phyloP scores from a whole-genome alignment of 2,329 filamentous ascomycete species.

The Magnaporthiopsis rhizophila region DNA sequence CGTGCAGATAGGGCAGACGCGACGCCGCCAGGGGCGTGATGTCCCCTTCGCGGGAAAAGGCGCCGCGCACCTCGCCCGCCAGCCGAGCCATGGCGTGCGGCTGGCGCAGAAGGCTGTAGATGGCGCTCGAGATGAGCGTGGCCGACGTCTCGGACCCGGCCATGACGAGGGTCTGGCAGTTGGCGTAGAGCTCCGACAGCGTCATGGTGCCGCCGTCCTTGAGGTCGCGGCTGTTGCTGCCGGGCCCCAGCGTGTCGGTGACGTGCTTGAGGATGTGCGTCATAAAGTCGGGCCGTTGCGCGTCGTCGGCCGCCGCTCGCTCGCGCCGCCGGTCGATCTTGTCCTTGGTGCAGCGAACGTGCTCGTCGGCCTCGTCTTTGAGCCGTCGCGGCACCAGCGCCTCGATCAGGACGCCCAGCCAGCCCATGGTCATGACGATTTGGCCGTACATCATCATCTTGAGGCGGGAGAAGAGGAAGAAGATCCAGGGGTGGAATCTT shows the following conservation, averaged over 20 bases:
- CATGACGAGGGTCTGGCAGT: conserved; percentile 12
- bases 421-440: conserved; percentile 6
- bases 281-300: conserved; percentile 14
- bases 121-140: conserved; percentile 25
- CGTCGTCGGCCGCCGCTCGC: conserved; percentile 3
- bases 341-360: conserved; percentile 5
- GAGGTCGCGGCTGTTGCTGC: conserved; percentile 7
- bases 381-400: not conserved
- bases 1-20: conserved; percentile 12
- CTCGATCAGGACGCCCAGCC: conserved; percentile 8
- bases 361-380: conserved; percentile 3
- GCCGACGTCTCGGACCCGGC: conserved; percentile 41
- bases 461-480: conserved; percentile 5
- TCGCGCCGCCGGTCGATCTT: conserved; percentile 4
- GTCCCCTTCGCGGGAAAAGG: conserved; percentile 19
- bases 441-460: conserved; percentile 6
- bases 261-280: conserved; percentile 12
- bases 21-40: conserved; percentile 14
- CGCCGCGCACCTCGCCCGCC: conserved; percentile 18
- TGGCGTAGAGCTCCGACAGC: conserved; percentile 5
- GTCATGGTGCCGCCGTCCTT: conserved; percentile 7
- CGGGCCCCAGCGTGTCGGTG: conserved; percentile 6
- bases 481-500: conserved; percentile 14
- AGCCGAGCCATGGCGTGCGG: conserved; percentile 16
- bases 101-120: conserved; percentile 21